phyloP scores from a whole-genome alignment of 1,284 basidiomycete genomes.

The Microbotryomycetes sp. region DNA sequence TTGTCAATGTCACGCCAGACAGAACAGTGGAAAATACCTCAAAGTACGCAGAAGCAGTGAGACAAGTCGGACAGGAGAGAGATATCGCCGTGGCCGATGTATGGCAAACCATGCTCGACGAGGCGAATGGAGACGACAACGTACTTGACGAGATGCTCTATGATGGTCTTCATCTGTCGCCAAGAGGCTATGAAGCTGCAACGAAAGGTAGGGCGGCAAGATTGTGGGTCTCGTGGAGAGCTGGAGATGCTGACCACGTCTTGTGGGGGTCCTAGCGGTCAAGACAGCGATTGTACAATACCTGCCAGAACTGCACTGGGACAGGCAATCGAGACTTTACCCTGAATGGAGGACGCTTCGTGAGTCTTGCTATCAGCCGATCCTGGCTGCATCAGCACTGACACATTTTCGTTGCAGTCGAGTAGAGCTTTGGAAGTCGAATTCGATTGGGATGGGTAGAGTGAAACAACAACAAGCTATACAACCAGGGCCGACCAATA shows the following conservation, averaged over 20 bases:
- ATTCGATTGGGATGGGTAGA: slow-evolving; percentile 57
- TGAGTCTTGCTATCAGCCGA: neutral
- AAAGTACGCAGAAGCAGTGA: neutral
- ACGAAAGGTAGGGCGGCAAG: neutral
- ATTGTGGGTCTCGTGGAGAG: neutral
- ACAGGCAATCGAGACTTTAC: neutral
- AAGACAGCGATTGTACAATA: neutral
- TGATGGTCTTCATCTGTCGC: neutral
- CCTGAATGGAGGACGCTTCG: neutral
- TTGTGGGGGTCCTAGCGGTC: neutral
- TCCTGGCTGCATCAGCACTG: neutral
- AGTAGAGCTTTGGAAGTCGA: neutral
- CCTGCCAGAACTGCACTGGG: neutral
- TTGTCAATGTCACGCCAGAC: neutral
- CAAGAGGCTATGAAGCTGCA: neutral
- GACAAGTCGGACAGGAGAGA: neutral
- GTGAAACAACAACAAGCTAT: slow-evolving; percentile 37
- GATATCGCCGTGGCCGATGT: neutral
- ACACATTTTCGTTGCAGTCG: neutral
- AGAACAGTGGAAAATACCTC: neutral
- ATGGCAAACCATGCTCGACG: neutral
- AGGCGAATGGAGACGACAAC: neutral
- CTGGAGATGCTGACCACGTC: neutral
- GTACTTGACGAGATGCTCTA: neutral
- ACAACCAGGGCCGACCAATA: neutral